These are phyloP conservation scores for Abelmoschus esculentus DNA, from an alignment of 345 rosid genomes.

Conservation along the genomic window DNA sequence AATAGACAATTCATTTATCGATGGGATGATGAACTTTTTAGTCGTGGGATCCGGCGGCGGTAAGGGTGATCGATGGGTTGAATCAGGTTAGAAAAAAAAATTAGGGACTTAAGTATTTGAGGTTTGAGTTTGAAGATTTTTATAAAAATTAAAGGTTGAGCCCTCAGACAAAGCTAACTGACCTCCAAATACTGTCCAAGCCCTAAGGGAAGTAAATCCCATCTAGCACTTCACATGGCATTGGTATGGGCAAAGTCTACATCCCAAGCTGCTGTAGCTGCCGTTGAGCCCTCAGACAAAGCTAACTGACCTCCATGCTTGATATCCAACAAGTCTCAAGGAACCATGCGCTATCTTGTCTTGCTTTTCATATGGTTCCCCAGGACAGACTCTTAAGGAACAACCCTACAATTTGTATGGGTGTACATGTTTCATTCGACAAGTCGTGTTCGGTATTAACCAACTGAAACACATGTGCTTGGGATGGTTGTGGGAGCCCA, in stretches of 20 bases:
- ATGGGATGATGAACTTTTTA: too few species aligned
- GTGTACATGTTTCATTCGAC: conserved; percentile 18
- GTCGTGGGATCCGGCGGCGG: too few species aligned
- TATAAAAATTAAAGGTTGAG: too few species aligned
- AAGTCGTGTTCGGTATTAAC: conserved; percentile 23
- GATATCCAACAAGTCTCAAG: conserved; percentile 2
- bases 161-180: too few species aligned
- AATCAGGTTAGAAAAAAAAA: too few species aligned
- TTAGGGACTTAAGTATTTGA: too few species aligned
- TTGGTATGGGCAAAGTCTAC: conserved; percentile 8
- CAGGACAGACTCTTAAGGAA: conserved; percentile 62
- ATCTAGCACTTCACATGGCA: conserved; percentile 12
- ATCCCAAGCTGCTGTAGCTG: conserved; percentile 3
- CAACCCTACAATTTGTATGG: conserved; percentile 38
- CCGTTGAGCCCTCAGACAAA: conserved; percentile 17
- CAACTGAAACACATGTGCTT: conserved; percentile 21
- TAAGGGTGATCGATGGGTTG: too few species aligned
- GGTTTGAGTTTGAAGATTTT: too few species aligned
- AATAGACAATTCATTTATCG: too few species aligned
- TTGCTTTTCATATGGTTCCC: conserved; percentile 29
- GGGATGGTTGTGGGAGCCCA: conserved; percentile 22
- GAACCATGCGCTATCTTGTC: conserved; percentile 9
- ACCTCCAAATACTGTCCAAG: neutral
- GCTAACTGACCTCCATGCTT: conserved; percentile 28
- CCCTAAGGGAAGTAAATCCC: neutral